Evolutionary conservation across 2,329 filamentous ascomycete species (phyloP).

Genomic region (Pochonia chlamydosporia): DNA sequence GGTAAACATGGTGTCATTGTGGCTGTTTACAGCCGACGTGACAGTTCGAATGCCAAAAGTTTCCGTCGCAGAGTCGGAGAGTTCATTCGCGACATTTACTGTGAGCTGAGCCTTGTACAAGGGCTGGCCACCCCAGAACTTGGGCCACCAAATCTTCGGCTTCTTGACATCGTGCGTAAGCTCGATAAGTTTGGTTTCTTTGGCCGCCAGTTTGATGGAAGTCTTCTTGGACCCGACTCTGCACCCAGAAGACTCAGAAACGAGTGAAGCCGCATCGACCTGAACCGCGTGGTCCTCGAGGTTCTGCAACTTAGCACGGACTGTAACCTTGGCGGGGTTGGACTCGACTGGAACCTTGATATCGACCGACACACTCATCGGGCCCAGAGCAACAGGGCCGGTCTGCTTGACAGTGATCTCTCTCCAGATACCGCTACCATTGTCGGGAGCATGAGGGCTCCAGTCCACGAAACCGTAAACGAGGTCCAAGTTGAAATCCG

Average conservation of each 20-base stretch:
- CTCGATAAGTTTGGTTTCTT: slow-evolving; percentile 30
- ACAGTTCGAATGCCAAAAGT: slow-evolving; percentile 30
- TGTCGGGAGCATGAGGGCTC: slow-evolving; percentile 45
- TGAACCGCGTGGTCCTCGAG: slow-evolving; percentile 32
- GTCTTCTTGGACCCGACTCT: slow-evolving; percentile 20
- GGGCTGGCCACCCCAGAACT: slow-evolving; percentile 51
- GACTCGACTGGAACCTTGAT: slow-evolving; percentile 20
- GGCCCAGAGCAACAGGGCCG: slow-evolving; percentile 40
- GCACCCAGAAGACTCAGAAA: slow-evolving; percentile 27
- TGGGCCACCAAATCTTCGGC: slow-evolving; percentile 57
- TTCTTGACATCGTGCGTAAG: slow-evolving; percentile 28
- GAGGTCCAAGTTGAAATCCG: slow-evolving; percentile 53
- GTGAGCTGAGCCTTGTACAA: slow-evolving; percentile 35
- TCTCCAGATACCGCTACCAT: slow-evolving; percentile 59
- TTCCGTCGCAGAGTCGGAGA: slow-evolving; percentile 21
- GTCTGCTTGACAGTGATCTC: slow-evolving; percentile 50
- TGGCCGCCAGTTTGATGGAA: slow-evolving; percentile 30
- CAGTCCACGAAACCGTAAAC: slow-evolving; percentile 34
- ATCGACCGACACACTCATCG: slow-evolving; percentile 39
- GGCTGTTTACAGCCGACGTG: slow-evolving; percentile 40
- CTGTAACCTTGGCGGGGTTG: slow-evolving; percentile 26
- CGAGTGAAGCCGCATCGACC: slow-evolving; percentile 26
- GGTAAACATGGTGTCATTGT: slow-evolving; percentile 49
- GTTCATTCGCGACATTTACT: slow-evolving; percentile 20
- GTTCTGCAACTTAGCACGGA: slow-evolving; percentile 34